Evolutionary conservation across 2,329 filamentous ascomycete species (phyloP), one percentile per base, ranked within the genome.

Genomic region (Alternaria sp.): DNA sequence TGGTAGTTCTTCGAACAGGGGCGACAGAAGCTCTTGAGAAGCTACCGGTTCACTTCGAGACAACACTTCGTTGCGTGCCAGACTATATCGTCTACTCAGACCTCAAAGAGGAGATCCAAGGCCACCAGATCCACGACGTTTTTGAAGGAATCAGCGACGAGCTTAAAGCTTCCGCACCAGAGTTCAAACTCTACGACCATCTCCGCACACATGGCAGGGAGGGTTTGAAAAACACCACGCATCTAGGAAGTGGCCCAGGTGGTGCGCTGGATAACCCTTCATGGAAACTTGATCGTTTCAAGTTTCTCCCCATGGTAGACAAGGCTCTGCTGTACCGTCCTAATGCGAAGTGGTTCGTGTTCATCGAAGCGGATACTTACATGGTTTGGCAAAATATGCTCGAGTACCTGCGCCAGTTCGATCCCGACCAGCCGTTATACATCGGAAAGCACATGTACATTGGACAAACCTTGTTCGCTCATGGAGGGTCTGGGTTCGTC

Each of bases 281-380:
- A 3, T 75, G 74, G 70, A 63, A 63, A 38, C 68, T 77, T 11
- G 76, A 78, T 50, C 74, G 72, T 38, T 79, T 70, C 61, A 78
- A 78, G 45, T 74, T 76, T 45, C 32, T 78, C 16, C 77, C 76
- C 11, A 70, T 76, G 60, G 49, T 78, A n/a, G 65, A 74, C 18
- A 62, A 68, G 27, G 69, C 74, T 5, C 57, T 74, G 10, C 55
- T 63, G 5, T 58, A 74, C 51, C 66, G 72, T 40, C 81, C 81
- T 2, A 70, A 84, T 27, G 82, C 82, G 28, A 85, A 85, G 54
- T 88, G 85, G 85, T 88, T 81, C 63, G 77, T 87, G 55, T 87
- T 87, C 71, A 81, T 87, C 60, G 86, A 88, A 67, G 81, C 83
- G 0, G 86, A 88, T 66, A 87, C 85, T 0, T 87, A 86, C 63